A percentile compares a stretch with the other conserved stretches of the same genome.
Conservation (phyloP, 345 rosid genomes). For the Hypericum androsaemum region DNA sequence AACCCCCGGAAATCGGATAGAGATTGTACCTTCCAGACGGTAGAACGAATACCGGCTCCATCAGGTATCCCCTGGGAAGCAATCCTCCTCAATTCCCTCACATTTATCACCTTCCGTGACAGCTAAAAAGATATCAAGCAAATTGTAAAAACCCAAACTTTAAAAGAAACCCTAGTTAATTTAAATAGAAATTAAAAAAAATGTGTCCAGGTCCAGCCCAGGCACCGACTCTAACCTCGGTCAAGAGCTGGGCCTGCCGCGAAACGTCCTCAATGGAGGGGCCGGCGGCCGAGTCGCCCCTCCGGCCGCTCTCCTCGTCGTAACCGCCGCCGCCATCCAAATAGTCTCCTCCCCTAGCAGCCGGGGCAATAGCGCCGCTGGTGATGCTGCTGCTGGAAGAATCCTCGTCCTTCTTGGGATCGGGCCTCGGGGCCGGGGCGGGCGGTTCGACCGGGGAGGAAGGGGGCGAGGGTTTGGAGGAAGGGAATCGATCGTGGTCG, state of each 20-base stretch:
- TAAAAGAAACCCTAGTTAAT: background rate
- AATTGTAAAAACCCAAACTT: background rate
- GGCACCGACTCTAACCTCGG: conserved; percentile 41
- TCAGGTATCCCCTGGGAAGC: conserved; percentile 84
- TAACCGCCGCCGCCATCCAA: background rate
- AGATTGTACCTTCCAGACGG: conserved; percentile 72
- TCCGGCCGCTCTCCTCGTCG: conserved; percentile 21
- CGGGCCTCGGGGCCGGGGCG: conserved; percentile 22
- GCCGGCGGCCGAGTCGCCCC: conserved; percentile 13
- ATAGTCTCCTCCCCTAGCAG: background rate
- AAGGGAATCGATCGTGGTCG: conserved; percentile 6
- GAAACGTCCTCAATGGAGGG: conserved; percentile 59
- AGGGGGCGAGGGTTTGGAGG: conserved; percentile 2
- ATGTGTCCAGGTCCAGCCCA: background rate
- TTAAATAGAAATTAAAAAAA: background rate
- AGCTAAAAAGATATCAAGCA: conserved; percentile 28
- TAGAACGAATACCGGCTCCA: conserved; percentile 71
- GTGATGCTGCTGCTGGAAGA: background rate
- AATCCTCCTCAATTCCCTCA: conserved; percentile 66
- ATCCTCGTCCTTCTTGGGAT: conserved; percentile 22
- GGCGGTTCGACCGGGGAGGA: too few relatives aligned
- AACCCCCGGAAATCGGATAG: background rate
- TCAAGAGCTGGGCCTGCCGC: conserved; percentile 62
- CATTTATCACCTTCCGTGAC: conserved; percentile 72
- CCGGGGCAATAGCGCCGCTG: background rate